phyloP scores from a whole-genome alignment of 2,329 filamentous ascomycete species.

The Chaetomium globosum region DNA sequence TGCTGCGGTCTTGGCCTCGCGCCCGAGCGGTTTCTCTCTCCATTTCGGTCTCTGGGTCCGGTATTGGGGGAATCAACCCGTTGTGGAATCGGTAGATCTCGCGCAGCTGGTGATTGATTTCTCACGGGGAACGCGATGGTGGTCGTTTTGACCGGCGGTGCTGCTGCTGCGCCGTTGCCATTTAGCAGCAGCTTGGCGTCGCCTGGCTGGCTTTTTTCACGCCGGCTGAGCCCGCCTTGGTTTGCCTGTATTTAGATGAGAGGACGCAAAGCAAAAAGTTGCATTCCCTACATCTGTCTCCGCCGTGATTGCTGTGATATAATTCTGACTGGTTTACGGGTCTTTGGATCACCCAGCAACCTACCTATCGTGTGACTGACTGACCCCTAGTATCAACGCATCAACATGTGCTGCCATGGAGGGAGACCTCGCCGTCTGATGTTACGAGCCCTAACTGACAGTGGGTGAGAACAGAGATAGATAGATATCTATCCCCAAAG shows the following conservation, averaged over 20 bases:
- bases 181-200: slow-evolving; percentile 11
- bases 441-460: too few species aligned
- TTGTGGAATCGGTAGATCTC: not conserved
- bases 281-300: slow-evolving; percentile 1
- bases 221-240: slow-evolving; percentile 10
- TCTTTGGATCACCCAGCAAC: too few species aligned
- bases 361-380: too few species aligned
- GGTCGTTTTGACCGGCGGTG: not conserved
- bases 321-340: not conserved
- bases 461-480: too few species aligned
- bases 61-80: not conserved
- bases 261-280: slow-evolving; percentile 13
- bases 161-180: not conserved
- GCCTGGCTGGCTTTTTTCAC: not conserved
- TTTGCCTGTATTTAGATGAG: slow-evolving; percentile 28
- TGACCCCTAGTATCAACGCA: too few species aligned
- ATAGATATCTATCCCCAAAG: too few species aligned
- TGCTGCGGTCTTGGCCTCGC: slow-evolving; percentile 7
- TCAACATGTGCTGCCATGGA: too few species aligned
- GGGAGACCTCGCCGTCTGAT: not conserved
- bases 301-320: not conserved
- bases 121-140: not conserved
- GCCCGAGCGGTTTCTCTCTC: not conserved
- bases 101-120: not conserved
- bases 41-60: too few species aligned